A percentile compares a stretch with the other conserved stretches of the same genome.
phyloP scores from a whole-genome alignment of 2,329 filamentous ascomycete species.

The Aspergillus caelatus region DNA sequence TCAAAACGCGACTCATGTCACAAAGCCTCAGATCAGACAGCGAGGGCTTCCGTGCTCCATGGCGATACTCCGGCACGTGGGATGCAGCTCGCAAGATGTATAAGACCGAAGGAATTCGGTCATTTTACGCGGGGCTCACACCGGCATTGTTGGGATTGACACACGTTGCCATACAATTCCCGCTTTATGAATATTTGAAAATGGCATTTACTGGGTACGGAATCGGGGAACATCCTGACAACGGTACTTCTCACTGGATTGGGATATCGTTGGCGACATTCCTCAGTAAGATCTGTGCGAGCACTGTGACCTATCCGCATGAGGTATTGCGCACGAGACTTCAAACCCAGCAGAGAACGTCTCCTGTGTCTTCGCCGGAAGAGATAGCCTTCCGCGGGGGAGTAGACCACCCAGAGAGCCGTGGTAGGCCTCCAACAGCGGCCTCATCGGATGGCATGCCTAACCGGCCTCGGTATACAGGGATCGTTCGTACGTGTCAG shows the following conservation, averaged over 20 bases:
- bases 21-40: conserved; percentile 65
- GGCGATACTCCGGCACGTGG: conserved; percentile 87
- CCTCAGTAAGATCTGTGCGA: conserved; percentile 90
- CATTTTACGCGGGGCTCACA: conserved; percentile 93
- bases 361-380: conserved; percentile 49
- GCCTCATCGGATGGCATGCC: conserved; percentile 61
- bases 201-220: conserved; percentile 84
- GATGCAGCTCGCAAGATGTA: conserved; percentile 98
- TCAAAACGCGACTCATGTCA: conserved; percentile 97
- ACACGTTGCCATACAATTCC: conserved; percentile 96
- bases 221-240: conserved; percentile 72
- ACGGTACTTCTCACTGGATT: conserved; percentile 70
- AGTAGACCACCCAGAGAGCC: conserved; percentile 45
- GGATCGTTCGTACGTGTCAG: conserved; percentile 77
- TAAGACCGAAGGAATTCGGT: conserved; percentile 78
- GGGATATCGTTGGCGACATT: conserved; percentile 89
- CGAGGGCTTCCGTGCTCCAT: conserved; percentile 58
- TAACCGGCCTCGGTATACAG: conserved; percentile 66
- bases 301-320: conserved; percentile 93
- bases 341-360: conserved; percentile 84
- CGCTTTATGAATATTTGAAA: conserved; percentile 92
- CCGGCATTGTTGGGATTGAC: conserved; percentile 89
- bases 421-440: conserved; percentile 44
- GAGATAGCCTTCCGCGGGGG: conserved; percentile 53
- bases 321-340: conserved; percentile 92